Percentiles rank a stretch among this genome's conserved stretches.
Conservation (phyloP, 176 grass and related monocot genomes). For the Juncus inflexus region DNA sequence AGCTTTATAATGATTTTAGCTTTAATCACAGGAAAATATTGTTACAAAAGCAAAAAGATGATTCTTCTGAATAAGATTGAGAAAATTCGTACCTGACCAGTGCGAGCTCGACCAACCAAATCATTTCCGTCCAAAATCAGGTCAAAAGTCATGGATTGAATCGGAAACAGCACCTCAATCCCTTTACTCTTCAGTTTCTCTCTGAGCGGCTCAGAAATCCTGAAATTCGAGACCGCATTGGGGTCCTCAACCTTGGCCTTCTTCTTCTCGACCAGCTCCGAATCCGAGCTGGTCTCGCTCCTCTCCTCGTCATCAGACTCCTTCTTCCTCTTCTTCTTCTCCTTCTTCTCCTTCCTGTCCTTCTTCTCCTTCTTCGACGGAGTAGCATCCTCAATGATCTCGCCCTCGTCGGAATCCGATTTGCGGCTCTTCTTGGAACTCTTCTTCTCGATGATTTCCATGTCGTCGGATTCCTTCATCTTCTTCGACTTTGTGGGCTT, state of each 20-base stretch:
- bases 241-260: constrained; percentile 61
- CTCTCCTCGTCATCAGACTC: constrained; percentile 40
- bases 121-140: constrained; percentile 75
- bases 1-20: neutral
- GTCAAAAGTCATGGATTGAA: constrained; percentile 89
- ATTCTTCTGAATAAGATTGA: neutral
- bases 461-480: constrained; percentile 43
- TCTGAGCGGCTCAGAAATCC: constrained; percentile 62
- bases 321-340: constrained; percentile 20
- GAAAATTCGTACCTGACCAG: constrained; percentile 61
- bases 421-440: constrained; percentile 74
- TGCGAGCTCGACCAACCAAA: constrained; percentile 85
- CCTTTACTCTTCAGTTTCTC: constrained; percentile 70
- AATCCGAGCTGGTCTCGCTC: constrained; percentile 41
- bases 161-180: constrained; percentile 80
- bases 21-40: neutral
- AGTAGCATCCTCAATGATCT: constrained; percentile 30
- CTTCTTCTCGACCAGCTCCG: constrained; percentile 39
- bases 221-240: constrained; percentile 65
- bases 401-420: constrained; percentile 37
- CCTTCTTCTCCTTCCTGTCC: constrained; percentile 29
- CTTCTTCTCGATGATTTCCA: constrained; percentile 34
- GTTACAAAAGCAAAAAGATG: neutral
- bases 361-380: constrained; percentile 49
- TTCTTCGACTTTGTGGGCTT: constrained; percentile 56